A percentile compares a stretch with the other conserved stretches of the same genome.
phyloP scores from a whole-genome alignment of 495 filamentous ascomycete species.

The Daldinia vernicosa region DNA sequence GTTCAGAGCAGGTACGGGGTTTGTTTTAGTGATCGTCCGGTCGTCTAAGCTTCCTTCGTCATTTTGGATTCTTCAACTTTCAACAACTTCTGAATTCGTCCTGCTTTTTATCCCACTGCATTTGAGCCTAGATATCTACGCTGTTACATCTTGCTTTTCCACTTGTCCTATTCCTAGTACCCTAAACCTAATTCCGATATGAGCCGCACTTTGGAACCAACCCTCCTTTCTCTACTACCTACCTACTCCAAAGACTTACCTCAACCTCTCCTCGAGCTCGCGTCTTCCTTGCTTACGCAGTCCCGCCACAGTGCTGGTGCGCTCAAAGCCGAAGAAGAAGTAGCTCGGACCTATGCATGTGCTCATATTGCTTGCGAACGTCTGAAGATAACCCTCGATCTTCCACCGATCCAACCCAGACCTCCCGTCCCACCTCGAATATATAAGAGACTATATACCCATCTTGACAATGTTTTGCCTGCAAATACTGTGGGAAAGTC shows the following conservation, averaged over 20 bases:
- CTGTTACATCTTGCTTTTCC: neutral
- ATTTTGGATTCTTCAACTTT: slow-evolving; percentile 13
- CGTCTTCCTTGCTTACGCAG: slow-evolving; percentile 83
- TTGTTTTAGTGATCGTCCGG: slow-evolving; percentile 17
- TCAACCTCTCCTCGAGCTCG: slow-evolving; percentile 75
- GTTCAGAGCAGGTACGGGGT: neutral
- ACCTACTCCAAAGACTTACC: slow-evolving; percentile 78
- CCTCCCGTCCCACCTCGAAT: slow-evolving; percentile 84
- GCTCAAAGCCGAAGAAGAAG: slow-evolving; percentile 88
- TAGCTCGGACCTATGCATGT: slow-evolving; percentile 86
- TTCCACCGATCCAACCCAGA: slow-evolving; percentile 80
- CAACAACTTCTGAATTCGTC: neutral
- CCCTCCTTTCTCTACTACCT: slow-evolving; percentile 78
- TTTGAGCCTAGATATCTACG: neutral
- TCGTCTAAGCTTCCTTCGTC: slow-evolving; percentile 9
- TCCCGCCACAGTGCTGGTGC: slow-evolving; percentile 81
- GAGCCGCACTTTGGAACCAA: slow-evolving; percentile 80
- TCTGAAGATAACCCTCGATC: slow-evolving; percentile 81
- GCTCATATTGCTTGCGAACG: slow-evolving; percentile 92
- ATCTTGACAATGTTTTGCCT: slow-evolving; percentile 77
- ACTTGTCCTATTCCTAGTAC: neutral
- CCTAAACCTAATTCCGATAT: slow-evolving; percentile 50
- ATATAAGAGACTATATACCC: slow-evolving; percentile 84
- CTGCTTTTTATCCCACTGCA: neutral
- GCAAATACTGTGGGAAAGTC: slow-evolving; percentile 26